Base-by-base conservation (phyloP, 2,329 filamentous ascomycete genomes). In the Aspergillus persii region DNA sequence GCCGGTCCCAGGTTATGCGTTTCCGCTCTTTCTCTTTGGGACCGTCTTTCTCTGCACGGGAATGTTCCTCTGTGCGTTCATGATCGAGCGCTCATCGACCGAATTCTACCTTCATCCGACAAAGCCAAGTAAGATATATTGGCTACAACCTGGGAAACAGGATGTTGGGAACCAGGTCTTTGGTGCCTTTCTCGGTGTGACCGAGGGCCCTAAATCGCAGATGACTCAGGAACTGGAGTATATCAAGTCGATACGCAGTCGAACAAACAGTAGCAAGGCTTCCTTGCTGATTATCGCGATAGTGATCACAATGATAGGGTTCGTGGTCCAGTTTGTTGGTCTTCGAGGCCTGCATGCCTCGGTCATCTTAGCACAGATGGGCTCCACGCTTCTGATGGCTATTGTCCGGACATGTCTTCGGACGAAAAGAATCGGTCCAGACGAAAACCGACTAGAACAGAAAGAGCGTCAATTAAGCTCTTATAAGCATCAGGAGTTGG, bases 81-180 rank as follows among this genome's bases (percentile, higher is more conserved):
- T 76, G 1, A 71, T 77, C n/a, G 67, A 72, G 47, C 67, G 69
- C 11, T 73, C 66, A 3, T 75, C 71, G 2, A 67, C 56, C 8
- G 63, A 70, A 66, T 68, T 66, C 54, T 61, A 68, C 18, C 18
- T 71, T 46, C 61, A 65, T 29, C 61, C 67, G 2, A 59, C 63
- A 26, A 69, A 63, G 8, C 64, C 66, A 4, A 71, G 66, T 55
- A 74, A 69, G 33, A 61, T 76, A 1, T 75, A 71, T 57, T 77
- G 75, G 76, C 48, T 77, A 0, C 76, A 79, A 36, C 76, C 74
- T 0, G 76, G 76, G 1, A 64, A 67, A 1, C 75, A 79, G 18
- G 51, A 63, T 11, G 67, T 76, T 3, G 76, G 75, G 2, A 75
- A 78, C 41, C 75, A 78, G 36, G 70, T 70, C 1, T 76, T 77